Conservation (phyloP, 768 basidiomycete genomes). For the Paxillus involutus region DNA sequence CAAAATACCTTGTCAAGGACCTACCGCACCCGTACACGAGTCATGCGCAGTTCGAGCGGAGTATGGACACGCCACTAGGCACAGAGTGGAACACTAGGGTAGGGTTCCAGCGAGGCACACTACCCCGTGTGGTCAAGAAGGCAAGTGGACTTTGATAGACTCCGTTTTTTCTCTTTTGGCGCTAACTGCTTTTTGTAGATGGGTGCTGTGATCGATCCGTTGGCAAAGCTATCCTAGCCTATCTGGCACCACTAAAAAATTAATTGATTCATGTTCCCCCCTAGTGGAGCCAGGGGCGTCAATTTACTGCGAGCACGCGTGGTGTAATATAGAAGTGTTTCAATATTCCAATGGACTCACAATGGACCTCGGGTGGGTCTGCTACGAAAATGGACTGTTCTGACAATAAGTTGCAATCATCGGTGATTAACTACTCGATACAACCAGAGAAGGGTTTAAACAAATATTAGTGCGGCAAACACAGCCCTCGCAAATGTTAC, state of each 20-base stretch:
- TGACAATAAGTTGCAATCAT: neutral
- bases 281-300: neutral
- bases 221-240: constrained; percentile 50
- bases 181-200: constrained; percentile 42
- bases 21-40: constrained; percentile 94
- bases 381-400: neutral
- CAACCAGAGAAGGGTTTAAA: neutral
- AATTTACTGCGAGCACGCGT: neutral
- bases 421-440: constrained; percentile 3
- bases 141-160: constrained; percentile 32
- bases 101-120: constrained; percentile 78
- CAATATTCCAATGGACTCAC: neutral
- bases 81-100: constrained; percentile 92
- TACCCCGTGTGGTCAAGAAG: constrained; percentile 89
- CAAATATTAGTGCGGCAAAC: neutral
- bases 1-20: constrained; percentile 87
- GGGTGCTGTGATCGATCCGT: constrained; percentile 68
- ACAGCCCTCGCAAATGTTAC: neutral
- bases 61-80: constrained; percentile 79
- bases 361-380: constrained; percentile 15
- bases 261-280: constrained; percentile 3
- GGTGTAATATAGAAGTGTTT: neutral
- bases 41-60: constrained; percentile 87
- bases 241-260: neutral
- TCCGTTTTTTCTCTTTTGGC: constrained; percentile 4